Evolutionary conservation across 345 rosid genomes (phyloP), one percentile per base, ranked within the genome.

Genomic region (Camelina hispida): DNA sequence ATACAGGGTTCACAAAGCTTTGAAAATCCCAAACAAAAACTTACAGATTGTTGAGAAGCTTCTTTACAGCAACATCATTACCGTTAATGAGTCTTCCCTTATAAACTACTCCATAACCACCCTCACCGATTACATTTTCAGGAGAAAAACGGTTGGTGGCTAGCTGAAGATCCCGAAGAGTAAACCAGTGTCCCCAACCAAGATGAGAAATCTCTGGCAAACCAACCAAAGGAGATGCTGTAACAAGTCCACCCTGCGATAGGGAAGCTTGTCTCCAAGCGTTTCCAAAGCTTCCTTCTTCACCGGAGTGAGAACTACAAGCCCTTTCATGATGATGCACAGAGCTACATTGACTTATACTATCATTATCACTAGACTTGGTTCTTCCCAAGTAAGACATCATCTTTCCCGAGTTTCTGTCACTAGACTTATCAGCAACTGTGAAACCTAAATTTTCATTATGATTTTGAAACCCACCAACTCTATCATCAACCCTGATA

Each of bases 131-230:
- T 57, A 95, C 89, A 81, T 95, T 90, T 77, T 89, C 96, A 0
- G 91, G 66, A 6, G 89, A 67, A 75, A 95, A 92, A 46, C 83
- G 87, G 56, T 82, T 84, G 54, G 99, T 92, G 9, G 99, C 97
- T 51, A 84, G 82, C 80, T 95, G 85, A 51, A 95, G 97, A 81
- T 92, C 99, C 81, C 99, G 82, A 35, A 92, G 97, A 62, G 99
- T 95, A 82, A 92, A 95, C 97, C 98, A 92, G 78, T 92, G 98
- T 44, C 99, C 99, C 99, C 99, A 95, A 28, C 99, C 99, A 73
- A 95, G 97, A 75, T 90, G 99, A 11, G 99, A 95, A 78, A 85
- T 64, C 73, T 90, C 98, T 7, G 99, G 98, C 86, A 95, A 80
- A 70, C 98, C 99, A 74, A 95, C 73, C 79, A 92, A 84, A 60